Evolutionary conservation across 2,329 filamentous ascomycete species (phyloP).

Genomic region (Claviceps sp.): DNA sequence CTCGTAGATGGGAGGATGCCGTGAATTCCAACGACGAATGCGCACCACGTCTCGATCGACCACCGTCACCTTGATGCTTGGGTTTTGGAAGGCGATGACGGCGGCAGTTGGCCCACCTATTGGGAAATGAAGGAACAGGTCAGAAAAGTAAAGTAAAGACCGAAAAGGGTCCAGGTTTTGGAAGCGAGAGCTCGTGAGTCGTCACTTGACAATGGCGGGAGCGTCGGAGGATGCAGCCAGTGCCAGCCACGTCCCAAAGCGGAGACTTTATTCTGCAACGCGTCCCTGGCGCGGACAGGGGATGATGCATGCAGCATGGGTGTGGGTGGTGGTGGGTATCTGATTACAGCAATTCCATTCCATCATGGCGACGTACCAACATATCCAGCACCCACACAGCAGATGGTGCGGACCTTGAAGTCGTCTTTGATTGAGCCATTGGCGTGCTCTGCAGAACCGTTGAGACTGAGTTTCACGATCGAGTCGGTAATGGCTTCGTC

Average conservation of each 20-base stretch:
- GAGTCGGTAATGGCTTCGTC: conserved; percentile 15
- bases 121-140: not conserved
- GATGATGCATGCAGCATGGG: not conserved
- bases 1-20: conserved; percentile 63
- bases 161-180: not conserved
- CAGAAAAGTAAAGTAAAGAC: not conserved
- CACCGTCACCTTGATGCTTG: conserved; percentile 57
- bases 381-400: conserved; percentile 64
- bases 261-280: not conserved
- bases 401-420: conserved; percentile 43
- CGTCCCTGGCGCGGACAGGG: not conserved
- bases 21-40: conserved; percentile 61
- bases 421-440: conserved; percentile 16
- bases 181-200: not conserved
- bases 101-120: conserved; percentile 62
- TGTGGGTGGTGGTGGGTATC: not conserved
- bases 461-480: conserved; percentile 19
- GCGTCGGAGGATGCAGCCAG: not conserved
- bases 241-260: not conserved
- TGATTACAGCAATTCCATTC: not conserved
- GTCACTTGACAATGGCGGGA: not conserved
- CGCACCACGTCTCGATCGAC: conserved; percentile 54
- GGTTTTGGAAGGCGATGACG: conserved; percentile 61
- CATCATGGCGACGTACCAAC: conserved; percentile 43
- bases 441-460: conserved; percentile 17